phyloP scores from a whole-genome alignment of 805 yeast species.

The Cyberlindnera subsufficiens region DNA sequence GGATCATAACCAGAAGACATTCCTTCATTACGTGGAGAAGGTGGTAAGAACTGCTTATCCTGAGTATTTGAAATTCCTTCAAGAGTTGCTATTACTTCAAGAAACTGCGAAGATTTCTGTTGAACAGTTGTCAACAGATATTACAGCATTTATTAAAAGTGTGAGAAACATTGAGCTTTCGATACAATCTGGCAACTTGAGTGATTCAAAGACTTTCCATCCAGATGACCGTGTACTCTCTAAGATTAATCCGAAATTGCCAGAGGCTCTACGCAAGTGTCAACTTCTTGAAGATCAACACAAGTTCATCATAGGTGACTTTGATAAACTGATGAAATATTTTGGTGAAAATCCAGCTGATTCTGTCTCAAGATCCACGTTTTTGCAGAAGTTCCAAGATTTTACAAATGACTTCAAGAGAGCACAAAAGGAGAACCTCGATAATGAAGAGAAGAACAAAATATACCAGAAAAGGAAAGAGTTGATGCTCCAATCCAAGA shows the following conservation, averaged over 20 bases:
- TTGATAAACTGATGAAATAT: constrained; percentile 65
- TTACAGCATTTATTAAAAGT: constrained; percentile 52
- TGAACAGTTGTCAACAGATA: constrained; percentile 75
- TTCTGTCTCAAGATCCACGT: constrained; percentile 55
- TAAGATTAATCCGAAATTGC: constrained; percentile 58
- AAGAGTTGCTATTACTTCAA: constrained; percentile 47
- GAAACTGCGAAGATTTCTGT: constrained; percentile 69
- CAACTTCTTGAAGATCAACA: constrained; percentile 60
- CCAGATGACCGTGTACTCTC: constrained; percentile 72
- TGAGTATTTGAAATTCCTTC: constrained; percentile 65
- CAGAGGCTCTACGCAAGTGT: constrained; percentile 69
- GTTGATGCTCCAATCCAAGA: constrained; percentile 30
- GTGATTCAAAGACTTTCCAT: constrained; percentile 73
- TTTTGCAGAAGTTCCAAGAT: constrained; percentile 73
- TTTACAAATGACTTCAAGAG: constrained; percentile 75
- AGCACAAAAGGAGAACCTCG: constrained; percentile 74
- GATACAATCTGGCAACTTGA: constrained; percentile 75
- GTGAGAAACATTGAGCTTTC: constrained; percentile 70
- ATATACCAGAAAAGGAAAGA: constrained; percentile 72
- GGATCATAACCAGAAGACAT: constrained; percentile 81
- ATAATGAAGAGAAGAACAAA: constrained; percentile 76
- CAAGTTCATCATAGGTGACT: constrained; percentile 55
- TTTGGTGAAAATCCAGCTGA: constrained; percentile 90
- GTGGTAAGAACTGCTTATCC: constrained; percentile 83
- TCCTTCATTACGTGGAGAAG: constrained; percentile 87